Percentiles rank a stretch among this genome's conserved stretches.
phyloP scores from a whole-genome alignment of 192 early-diverging fungal species.

The Polychytrium aggregatum region DNA sequence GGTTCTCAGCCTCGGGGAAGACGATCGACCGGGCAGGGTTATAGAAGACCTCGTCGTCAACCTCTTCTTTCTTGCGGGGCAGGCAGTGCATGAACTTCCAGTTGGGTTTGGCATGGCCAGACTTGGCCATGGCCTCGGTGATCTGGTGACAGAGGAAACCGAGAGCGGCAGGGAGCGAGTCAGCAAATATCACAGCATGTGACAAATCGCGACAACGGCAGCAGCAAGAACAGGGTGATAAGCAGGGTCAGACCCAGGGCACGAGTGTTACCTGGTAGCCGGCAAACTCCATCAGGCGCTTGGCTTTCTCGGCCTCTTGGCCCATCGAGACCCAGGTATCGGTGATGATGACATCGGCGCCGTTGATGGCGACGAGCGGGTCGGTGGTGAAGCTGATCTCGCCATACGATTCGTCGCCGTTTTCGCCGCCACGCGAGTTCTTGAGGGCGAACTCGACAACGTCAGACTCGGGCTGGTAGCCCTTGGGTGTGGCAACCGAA shows the following conservation, averaged over 20 bases:
- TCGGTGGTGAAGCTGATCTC: constrained; percentile 43
- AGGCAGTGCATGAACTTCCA: constrained; percentile 99
- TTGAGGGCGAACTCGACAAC: constrained; percentile 56
- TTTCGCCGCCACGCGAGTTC: constrained; percentile 42
- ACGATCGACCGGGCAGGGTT: constrained; percentile 84
- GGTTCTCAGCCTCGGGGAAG: constrained; percentile 96
- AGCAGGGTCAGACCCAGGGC: no score
- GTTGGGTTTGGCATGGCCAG: constrained; percentile 65
- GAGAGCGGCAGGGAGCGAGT: no score
- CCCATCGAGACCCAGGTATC: constrained; percentile 99
- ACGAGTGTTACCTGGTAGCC: constrained; percentile 71
- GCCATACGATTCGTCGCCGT: constrained; percentile 8
- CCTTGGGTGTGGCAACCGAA: constrained; percentile 71
- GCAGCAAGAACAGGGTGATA: no score
- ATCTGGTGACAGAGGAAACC: constrained; percentile 30
- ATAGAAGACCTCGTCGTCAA: constrained; percentile 88
- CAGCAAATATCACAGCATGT: no score
- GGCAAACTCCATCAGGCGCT: constrained; percentile 67
- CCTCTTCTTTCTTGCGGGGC: constrained; percentile 92
- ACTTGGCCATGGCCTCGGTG: constrained; percentile 68
- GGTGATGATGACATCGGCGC: constrained; percentile 85
- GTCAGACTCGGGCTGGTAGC: constrained; percentile 62
- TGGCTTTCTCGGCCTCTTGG: constrained; percentile 80
- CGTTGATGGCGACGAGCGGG: constrained; percentile 65
- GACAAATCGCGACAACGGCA: no score